Conservation (phyloP, 495 filamentous ascomycete genomes). For the Xylaria scruposa region DNA sequence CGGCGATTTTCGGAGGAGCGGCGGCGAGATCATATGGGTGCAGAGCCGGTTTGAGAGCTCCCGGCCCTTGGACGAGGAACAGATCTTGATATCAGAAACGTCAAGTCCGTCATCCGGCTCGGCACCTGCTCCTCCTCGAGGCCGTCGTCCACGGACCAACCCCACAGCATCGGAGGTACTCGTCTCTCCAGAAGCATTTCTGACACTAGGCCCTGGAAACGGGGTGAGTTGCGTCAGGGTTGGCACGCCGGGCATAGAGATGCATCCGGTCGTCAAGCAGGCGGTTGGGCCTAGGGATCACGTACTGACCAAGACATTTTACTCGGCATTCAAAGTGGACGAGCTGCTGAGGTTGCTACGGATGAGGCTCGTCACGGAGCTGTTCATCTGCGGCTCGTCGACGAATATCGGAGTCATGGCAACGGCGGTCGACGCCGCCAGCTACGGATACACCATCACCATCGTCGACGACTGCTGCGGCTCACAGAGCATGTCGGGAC, state of each 20-base stretch:
- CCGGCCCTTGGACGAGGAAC: conserved; percentile 59
- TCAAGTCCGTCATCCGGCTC: conserved; percentile 27
- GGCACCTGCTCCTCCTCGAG: conserved; percentile 27
- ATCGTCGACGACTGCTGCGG: conserved; percentile 90
- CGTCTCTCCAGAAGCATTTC: conserved; percentile 42
- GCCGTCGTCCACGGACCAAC: conserved; percentile 33
- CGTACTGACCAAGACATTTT: conserved; percentile 78
- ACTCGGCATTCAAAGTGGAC: conserved; percentile 84
- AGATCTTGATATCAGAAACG: conserved; percentile 50
- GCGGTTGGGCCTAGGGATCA: conserved; percentile 68
- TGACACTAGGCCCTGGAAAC: conserved; percentile 49
- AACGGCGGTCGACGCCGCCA: conserved; percentile 88
- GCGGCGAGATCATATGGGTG: conserved; percentile 88
- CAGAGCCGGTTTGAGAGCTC: conserved; percentile 74
- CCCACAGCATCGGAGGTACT: conserved; percentile 21
- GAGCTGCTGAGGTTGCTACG: conserved; percentile 74
- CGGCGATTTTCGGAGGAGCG: conserved; percentile 69
- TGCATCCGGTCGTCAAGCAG: conserved; percentile 63
- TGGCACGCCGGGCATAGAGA: conserved; percentile 70
- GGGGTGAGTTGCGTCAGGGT: conserved; percentile 64
- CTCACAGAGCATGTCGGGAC: conserved; percentile 73
- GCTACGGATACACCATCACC: conserved; percentile 83
- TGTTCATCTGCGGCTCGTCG: conserved; percentile 91
- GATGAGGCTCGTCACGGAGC: conserved; percentile 80
- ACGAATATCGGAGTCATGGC: conserved; percentile 91